Evolutionary conservation across 2,329 filamentous ascomycete species (phyloP), one percentile per base, ranked within the genome.

Genomic region (Sporothrix euskadiensis): DNA sequence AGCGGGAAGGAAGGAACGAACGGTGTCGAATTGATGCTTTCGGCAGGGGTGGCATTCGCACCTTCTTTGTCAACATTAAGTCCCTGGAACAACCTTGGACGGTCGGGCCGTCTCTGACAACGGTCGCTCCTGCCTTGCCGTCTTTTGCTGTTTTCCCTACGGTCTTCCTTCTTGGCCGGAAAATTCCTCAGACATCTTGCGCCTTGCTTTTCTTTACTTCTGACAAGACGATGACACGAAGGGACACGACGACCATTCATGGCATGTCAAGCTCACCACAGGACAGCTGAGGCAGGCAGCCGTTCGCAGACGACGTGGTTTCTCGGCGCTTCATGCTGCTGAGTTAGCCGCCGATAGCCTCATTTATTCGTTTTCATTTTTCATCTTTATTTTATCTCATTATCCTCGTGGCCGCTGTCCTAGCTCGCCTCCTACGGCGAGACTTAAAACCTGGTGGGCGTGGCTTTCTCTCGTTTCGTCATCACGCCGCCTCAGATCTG

Each of bases 161-260:
- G 47, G 35, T 7, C 32, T 32, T 65, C 5, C 32, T 0, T 19
- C 14, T 52, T 26, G n/a, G 19, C 73, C 75, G 77, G 76, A 76
- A 69, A 77, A 76, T 77, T 76, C 76, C 44, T 76, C 76, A 56
- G 65, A 76, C 76, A 49, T 56, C 32, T 65, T 49, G 22, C n/a
- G 52, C 56, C 57, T 52, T 71, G 70, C 22, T 54, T 52, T 49
- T 57, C 61, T 49, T 16, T 66, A 49, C 35, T 41, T 72, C 71
- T 66, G 35, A 68, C 71, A 44, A 47, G 71, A 68, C 57, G 61
- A 68, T 57, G 71, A 72, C 59, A 72, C 71, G 22, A 68, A 14
- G 19, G 47, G 44, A 52, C 44, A 52, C 47, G 65, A 65, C 61
- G 22, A 8, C 56, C 59, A 44, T 44, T 44, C 39, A 52, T n/a